These are phyloP conservation scores for Hsuehochloa calcarea DNA, from an alignment of 176 grass and related monocot genomes.

Conservation along the genomic window DNA sequence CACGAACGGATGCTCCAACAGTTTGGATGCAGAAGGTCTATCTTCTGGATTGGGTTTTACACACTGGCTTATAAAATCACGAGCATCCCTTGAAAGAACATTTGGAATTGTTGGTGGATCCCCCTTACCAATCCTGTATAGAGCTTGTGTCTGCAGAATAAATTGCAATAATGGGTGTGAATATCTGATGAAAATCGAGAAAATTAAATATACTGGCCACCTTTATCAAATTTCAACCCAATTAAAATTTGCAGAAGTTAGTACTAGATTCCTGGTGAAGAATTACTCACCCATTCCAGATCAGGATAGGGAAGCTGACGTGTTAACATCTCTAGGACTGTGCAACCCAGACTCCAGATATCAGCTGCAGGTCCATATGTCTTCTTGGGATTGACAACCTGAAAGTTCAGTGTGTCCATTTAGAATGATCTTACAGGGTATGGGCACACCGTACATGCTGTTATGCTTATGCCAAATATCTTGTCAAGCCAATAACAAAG, in stretches of 20 bases:
- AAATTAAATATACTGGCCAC: background rate
- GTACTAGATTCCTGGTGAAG: background rate
- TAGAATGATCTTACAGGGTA: conserved; percentile 33
- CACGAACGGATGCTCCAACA: conserved; percentile 72
- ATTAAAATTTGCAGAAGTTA: conserved; percentile 16
- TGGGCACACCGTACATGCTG: conserved; percentile 12
- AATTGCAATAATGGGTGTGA: conserved; percentile 18
- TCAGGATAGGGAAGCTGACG: conserved; percentile 54
- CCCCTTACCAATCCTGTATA: conserved; percentile 63
- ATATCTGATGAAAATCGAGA: background rate
- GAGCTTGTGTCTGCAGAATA: conserved; percentile 71
- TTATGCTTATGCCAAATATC: conserved; percentile 11
- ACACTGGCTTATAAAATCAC: conserved; percentile 71
- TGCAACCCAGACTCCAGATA: conserved; percentile 83
- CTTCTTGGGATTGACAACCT: conserved; percentile 64
- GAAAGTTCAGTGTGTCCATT: conserved; percentile 42
- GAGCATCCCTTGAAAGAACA: conserved; percentile 52
- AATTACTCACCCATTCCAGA: conserved; percentile 68
- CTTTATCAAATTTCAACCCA: background rate
- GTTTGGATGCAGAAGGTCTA: conserved; percentile 57
- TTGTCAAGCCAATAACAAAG: background rate
- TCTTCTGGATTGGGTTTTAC: conserved; percentile 61
- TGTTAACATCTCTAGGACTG: conserved; percentile 75
- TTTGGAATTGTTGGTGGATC: conserved; percentile 55
- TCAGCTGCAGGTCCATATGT: conserved; percentile 75